Percentiles rank a stretch among this genome's conserved stretches.
These are phyloP conservation scores for Trebouxia sp. DNA, from an alignment of 139 green algal species.

Conservation along the genomic window DNA sequence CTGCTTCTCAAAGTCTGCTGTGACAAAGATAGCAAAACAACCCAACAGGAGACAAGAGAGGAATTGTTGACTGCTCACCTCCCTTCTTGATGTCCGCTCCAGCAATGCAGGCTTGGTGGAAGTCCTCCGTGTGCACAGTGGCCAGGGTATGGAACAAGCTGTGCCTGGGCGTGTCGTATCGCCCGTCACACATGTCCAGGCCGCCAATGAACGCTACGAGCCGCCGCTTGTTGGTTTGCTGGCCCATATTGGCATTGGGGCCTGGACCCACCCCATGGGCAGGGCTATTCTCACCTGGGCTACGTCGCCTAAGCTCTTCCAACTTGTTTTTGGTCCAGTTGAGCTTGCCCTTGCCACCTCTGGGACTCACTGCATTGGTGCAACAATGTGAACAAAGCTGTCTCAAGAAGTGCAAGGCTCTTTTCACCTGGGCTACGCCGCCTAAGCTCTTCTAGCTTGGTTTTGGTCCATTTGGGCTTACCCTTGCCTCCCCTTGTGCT, in stretches of 20 bases:
- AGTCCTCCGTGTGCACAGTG: slow-evolving; percentile 47
- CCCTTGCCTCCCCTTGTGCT: not conserved
- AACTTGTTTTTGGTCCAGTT: slow-evolving; percentile 19
- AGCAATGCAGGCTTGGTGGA: slow-evolving; percentile 43
- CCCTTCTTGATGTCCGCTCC: slow-evolving; percentile 14
- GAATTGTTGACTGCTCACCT: not conserved
- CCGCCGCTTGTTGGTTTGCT: slow-evolving; percentile 5
- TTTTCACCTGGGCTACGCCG: slow-evolving; percentile 1
- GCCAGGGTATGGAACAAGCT: slow-evolving; percentile 44
- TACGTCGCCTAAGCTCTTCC: slow-evolving; percentile 4
- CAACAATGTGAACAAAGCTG: too few species aligned
- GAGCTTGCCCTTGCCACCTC: not conserved
- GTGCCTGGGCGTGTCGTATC: slow-evolving; percentile 56
- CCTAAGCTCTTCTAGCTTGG: slow-evolving; percentile 9
- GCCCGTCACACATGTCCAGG: slow-evolving; percentile 62
- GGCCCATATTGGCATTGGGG: not conserved
- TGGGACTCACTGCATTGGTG: not conserved
- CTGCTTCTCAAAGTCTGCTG: too few species aligned
- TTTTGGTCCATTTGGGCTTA: slow-evolving; percentile 4
- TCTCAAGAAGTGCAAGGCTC: too few species aligned
- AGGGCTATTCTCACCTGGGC: slow-evolving; percentile 5
- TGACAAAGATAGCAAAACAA: too few species aligned
- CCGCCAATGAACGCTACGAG: slow-evolving; percentile 62
- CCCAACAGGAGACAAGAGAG: too few species aligned
- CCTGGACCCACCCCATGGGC: not conserved